Conservation (phyloP, 2,329 filamentous ascomycete genomes). For the Thielaviopsis ethacetica region DNA sequence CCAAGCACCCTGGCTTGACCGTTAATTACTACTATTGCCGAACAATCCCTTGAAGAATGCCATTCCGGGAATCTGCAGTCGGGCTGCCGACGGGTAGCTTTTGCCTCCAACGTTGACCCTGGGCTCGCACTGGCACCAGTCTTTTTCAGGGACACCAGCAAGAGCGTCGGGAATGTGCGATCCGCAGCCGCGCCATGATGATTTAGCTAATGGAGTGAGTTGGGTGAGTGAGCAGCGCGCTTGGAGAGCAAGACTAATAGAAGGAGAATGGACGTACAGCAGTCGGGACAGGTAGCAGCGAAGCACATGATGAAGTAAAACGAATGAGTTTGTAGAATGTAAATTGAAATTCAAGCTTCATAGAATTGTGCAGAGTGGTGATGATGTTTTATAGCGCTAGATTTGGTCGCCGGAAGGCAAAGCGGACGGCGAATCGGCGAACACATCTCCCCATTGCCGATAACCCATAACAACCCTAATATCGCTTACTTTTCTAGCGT, state of each 20-base stretch:
- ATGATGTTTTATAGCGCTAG: neutral
- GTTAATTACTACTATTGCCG: constrained; percentile 12
- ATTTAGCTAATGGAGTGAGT: constrained; percentile 23
- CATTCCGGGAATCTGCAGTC: constrained; percentile 23
- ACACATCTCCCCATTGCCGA: neutral
- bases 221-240: neutral
- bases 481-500: constrained; percentile 12
- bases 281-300: constrained; percentile 15
- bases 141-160: constrained; percentile 24
- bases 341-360: neutral
- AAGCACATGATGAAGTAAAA: constrained; percentile 15
- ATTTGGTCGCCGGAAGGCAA: neutral
- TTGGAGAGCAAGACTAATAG: neutral
- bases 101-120: constrained; percentile 27
- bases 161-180: constrained; percentile 30
- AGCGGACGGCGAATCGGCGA: neutral
- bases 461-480: neutral
- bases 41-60: constrained; percentile 16
- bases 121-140: constrained; percentile 33
- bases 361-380: too few relatives aligned
- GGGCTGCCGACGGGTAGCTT: constrained; percentile 28
- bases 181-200: constrained; percentile 34
- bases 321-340: neutral
- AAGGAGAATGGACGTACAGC: constrained; percentile 11
- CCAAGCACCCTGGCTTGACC: too few relatives aligned